phyloP scores from a whole-genome alignment of 495 filamentous ascomycete genomes.

The Aspergillus affinis region DNA sequence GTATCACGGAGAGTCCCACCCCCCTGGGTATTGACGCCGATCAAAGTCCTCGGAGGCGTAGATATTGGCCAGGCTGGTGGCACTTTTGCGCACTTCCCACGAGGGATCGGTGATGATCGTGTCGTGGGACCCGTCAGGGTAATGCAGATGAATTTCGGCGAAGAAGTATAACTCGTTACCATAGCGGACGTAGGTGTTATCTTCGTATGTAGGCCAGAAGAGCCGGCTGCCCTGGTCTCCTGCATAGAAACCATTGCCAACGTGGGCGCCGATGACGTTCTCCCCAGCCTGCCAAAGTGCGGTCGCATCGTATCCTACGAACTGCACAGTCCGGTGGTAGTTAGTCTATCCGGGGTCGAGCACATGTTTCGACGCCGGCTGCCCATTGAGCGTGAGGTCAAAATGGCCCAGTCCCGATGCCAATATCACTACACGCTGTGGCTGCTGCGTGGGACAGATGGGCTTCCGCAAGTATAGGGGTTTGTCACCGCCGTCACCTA shows the following conservation, averaged over 20 bases:
- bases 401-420: conserved; percentile 33
- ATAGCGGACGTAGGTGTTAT: conserved; percentile 33
- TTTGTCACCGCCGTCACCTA: conserved; percentile 28
- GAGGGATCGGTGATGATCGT: conserved; percentile 28
- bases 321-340: conserved; percentile 29
- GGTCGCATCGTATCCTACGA: conserved; percentile 29
- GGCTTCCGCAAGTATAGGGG: conserved; percentile 15
- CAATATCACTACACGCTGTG: conserved; percentile 22
- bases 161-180: conserved; percentile 35
- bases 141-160: conserved; percentile 28
- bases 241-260: conserved; percentile 34
- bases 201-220: conserved; percentile 36
- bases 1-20: conserved; percentile 23
- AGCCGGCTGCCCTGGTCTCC: conserved; percentile 31
- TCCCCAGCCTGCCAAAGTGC: conserved; percentile 14
- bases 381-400: conserved; percentile 27
- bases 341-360: conserved; percentile 36
- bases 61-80: conserved; percentile 30
- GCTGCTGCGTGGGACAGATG: conserved; percentile 26
- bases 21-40: conserved; percentile 22
- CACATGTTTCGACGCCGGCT: conserved; percentile 25
- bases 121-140: conserved; percentile 20
- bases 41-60: conserved; percentile 31
- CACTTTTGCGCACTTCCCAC: conserved; percentile 28
- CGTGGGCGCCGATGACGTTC: conserved; percentile 29